These are phyloP conservation scores for Rauvolfia tetraphylla DNA, from an alignment of 257 asterid genomes.

Conservation along the genomic window DNA sequence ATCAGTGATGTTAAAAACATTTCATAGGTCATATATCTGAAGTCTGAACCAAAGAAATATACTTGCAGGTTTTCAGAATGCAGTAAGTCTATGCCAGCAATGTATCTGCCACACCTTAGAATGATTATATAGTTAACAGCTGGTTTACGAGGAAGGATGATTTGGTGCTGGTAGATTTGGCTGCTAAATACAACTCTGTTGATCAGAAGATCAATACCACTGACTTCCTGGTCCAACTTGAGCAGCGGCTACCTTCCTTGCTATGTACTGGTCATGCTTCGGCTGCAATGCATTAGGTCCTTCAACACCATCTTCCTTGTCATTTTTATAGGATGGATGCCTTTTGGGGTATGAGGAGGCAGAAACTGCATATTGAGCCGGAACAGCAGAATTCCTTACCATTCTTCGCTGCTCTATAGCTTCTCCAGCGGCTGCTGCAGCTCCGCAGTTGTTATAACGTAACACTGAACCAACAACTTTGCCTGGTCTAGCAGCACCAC, in stretches of 20 bases:
- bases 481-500: constrained; percentile 76
- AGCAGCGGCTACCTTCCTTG: constrained; percentile 48
- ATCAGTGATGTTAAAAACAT: constrained; percentile 1
- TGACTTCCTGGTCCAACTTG: constrained; percentile 42
- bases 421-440: constrained; percentile 52
- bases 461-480: constrained; percentile 57
- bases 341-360: constrained; percentile 48
- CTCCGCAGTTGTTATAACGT: constrained; percentile 55
- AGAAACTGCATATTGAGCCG: constrained; percentile 54
- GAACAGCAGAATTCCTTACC: constrained; percentile 52
- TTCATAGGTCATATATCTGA: neutral
- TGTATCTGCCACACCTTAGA: neutral
- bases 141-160: neutral
- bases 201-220: constrained; percentile 32
- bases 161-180: constrained; percentile 3
- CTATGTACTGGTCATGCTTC: constrained; percentile 44
- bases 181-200: neutral
- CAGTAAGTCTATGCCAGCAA: neutral
- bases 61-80: neutral
- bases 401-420: constrained; percentile 55
- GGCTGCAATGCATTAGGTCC: constrained; percentile 34
- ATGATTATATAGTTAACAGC: neutral
- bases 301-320: constrained; percentile 37
- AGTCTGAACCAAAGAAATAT: constrained; percentile 3
- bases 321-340: constrained; percentile 39